These are phyloP conservation scores for Viridothelium virens DNA, from an alignment of 495 filamentous ascomycete species.

Conservation along the genomic window DNA sequence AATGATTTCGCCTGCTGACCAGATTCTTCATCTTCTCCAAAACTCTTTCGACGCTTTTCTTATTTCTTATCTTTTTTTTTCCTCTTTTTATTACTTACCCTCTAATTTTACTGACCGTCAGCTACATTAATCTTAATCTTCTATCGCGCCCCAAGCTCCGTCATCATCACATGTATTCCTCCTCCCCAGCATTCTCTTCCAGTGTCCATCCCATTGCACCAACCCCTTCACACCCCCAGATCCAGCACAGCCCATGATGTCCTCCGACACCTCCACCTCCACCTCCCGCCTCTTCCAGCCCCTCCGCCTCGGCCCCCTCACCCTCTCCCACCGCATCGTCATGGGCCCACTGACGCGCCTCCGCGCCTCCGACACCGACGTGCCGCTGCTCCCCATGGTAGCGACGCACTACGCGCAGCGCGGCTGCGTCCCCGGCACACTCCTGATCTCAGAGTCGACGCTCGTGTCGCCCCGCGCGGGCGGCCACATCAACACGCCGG, in stretches of 20 bases:
- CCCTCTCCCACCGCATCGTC: conserved; percentile 12
- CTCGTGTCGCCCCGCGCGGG: conserved; percentile 52
- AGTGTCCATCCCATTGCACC: too few species aligned
- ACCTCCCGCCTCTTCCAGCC: conserved; percentile 8
- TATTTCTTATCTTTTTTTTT: not conserved
- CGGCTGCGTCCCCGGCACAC: conserved; percentile 50
- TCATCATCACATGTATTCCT: too few species aligned
- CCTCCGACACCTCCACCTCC: not conserved
- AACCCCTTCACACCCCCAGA: too few species aligned
- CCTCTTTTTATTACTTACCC: not conserved
- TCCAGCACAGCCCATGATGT: not conserved
- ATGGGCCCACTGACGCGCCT: conserved; percentile 10
- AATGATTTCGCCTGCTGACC: too few species aligned
- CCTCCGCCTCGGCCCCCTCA: not conserved
- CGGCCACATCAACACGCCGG: conserved; percentile 49
- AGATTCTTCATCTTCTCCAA: too few species aligned
- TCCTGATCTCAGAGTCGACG: conserved; percentile 59
- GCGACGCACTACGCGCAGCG: conserved; percentile 56
- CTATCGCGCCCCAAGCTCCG: not conserved
- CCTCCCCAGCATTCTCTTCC: too few species aligned
- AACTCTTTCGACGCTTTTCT: not conserved
- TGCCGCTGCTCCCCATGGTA: conserved; percentile 36
- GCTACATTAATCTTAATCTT: not conserved
- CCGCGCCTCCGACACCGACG: conserved; percentile 34
- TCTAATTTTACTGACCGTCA: not conserved